phyloP scores from a whole-genome alignment of 2,329 filamentous ascomycete genomes.

The Dactylellina leptospora region DNA sequence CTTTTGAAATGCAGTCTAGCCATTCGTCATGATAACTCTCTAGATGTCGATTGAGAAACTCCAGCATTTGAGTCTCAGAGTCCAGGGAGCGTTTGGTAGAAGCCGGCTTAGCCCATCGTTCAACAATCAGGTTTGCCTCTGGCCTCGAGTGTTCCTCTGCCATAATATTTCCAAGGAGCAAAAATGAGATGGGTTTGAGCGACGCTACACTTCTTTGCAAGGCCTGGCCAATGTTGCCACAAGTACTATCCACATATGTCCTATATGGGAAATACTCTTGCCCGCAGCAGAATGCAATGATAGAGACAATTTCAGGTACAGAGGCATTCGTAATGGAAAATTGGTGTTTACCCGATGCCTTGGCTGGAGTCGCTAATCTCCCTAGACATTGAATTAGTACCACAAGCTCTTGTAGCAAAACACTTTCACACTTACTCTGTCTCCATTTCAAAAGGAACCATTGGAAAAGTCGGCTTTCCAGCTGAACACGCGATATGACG shows the following conservation, averaged over 20 bases:
- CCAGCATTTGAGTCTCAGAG: slow-evolving; percentile 42
- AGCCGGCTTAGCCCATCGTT: slow-evolving; percentile 32
- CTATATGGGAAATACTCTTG: slow-evolving; percentile 69
- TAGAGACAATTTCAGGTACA: slow-evolving; percentile 73
- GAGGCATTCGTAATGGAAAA: slow-evolving; percentile 62
- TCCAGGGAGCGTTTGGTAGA: slow-evolving; percentile 34
- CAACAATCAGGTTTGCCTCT: neutral
- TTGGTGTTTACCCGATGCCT: slow-evolving; percentile 23
- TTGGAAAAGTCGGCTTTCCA: slow-evolving; percentile 69
- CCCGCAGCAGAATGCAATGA: slow-evolving; percentile 72
- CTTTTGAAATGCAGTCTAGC: slow-evolving; percentile 1
- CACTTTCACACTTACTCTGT: slow-evolving; percentile 71
- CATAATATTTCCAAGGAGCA: slow-evolving; percentile 47
- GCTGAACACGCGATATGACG: slow-evolving; percentile 64
- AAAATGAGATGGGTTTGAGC: slow-evolving; percentile 45
- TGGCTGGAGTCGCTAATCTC: slow-evolving; percentile 31
- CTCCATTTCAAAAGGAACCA: slow-evolving; percentile 88
- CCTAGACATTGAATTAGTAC: too few species aligned
- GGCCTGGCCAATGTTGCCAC: slow-evolving; percentile 37
- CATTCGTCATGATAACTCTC: slow-evolving; percentile 38
- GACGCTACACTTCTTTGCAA: slow-evolving; percentile 40
- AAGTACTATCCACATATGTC: slow-evolving; percentile 68
- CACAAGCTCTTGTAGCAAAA: too few species aligned
- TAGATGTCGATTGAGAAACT: slow-evolving; percentile 35
- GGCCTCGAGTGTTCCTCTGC: slow-evolving; percentile 23